Evolutionary conservation across 148 eudicot genomes (phyloP).

Genomic region (Rhododendron vialii): DNA sequence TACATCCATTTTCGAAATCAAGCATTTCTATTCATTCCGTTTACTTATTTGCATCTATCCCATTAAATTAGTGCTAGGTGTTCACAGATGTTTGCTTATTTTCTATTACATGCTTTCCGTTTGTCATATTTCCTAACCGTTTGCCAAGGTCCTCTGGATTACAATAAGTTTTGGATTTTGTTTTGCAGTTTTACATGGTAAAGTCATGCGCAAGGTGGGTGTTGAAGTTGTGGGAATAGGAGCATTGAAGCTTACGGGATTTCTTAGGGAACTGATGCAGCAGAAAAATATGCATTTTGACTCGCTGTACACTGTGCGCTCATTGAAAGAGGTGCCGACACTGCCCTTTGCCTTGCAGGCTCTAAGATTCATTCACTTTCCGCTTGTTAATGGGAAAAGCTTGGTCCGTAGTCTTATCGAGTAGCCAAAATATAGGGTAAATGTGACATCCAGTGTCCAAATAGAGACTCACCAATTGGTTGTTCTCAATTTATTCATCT

Average conservation of each 20-base stretch:
- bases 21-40: neutral
- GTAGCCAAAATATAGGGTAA: neutral
- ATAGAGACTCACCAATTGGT: neutral
- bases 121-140: neutral
- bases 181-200: slow-evolving; percentile 71
- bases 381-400: neutral
- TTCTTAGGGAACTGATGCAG: slow-evolving; percentile 75
- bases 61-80: neutral
- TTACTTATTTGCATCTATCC: neutral
- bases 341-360: neutral
- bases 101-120: neutral
- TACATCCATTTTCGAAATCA: neutral
- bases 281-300: slow-evolving; percentile 61
- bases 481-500: slow-evolving; percentile 4
- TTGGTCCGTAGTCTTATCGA: neutral
- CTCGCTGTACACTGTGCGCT: slow-evolving; percentile 81
- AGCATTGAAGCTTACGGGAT: slow-evolving; percentile 82
- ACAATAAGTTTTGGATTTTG: slow-evolving; percentile 1
- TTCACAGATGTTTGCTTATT: neutral
- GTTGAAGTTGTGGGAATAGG: slow-evolving; percentile 83
- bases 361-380: neutral
- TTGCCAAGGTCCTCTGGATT: slow-evolving; percentile 5
- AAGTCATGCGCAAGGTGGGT: slow-evolving; percentile 84
- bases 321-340: slow-evolving; percentile 72
- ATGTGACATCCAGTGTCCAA: neutral